Evolutionary conservation across 2,329 filamentous ascomycete species (phyloP).

Genomic region (Stylonectria norvegica): DNA sequence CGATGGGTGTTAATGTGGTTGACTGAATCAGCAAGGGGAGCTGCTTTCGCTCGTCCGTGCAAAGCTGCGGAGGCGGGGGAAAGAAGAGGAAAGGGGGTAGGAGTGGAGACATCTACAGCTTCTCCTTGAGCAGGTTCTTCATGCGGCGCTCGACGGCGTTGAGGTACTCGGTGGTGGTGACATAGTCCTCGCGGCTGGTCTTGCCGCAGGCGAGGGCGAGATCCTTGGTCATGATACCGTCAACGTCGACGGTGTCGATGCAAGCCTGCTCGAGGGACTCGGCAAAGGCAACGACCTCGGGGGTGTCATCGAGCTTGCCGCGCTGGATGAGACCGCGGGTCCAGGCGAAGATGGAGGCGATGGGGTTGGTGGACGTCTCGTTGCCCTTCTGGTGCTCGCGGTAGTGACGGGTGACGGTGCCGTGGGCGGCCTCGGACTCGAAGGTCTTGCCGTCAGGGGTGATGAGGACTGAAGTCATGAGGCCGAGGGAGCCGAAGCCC

Average conservation of each 20-base stretch:
- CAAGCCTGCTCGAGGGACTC: slow-evolving; percentile 91
- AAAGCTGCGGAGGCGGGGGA: neutral
- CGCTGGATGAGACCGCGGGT: slow-evolving; percentile 91
- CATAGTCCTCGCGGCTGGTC: slow-evolving; percentile 78
- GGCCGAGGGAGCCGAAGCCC: slow-evolving; percentile 93
- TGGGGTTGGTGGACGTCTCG: slow-evolving; percentile 97
- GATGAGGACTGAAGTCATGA: slow-evolving; percentile 97
- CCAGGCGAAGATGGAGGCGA: slow-evolving; percentile 99
- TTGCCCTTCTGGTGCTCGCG: slow-evolving; percentile 98
- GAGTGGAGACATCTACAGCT: slow-evolving; percentile 52
- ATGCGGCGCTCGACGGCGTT: slow-evolving; percentile 87
- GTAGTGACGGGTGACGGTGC: slow-evolving; percentile 97
- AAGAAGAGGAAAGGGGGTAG: slow-evolving; percentile 5
- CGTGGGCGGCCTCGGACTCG: slow-evolving; percentile 96
- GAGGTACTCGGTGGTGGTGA: slow-evolving; percentile 89
- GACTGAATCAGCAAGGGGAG: slow-evolving; percentile 10
- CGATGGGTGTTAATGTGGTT: slow-evolving; percentile 11
- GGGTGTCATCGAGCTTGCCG: slow-evolving; percentile 88
- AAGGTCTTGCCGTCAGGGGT: slow-evolving; percentile 96
- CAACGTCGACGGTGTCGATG: slow-evolving; percentile 87
- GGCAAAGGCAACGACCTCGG: slow-evolving; percentile 86
- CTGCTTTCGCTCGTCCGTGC: no score
- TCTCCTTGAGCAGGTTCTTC: slow-evolving; percentile 74
- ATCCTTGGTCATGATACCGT: slow-evolving; percentile 99
- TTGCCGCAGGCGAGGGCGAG: slow-evolving; percentile 91